Evolutionary conservation across 768 basidiomycete genomes (phyloP), one percentile per base, ranked within the genome.

Genomic region (Clitopilus passeckerianus): DNA sequence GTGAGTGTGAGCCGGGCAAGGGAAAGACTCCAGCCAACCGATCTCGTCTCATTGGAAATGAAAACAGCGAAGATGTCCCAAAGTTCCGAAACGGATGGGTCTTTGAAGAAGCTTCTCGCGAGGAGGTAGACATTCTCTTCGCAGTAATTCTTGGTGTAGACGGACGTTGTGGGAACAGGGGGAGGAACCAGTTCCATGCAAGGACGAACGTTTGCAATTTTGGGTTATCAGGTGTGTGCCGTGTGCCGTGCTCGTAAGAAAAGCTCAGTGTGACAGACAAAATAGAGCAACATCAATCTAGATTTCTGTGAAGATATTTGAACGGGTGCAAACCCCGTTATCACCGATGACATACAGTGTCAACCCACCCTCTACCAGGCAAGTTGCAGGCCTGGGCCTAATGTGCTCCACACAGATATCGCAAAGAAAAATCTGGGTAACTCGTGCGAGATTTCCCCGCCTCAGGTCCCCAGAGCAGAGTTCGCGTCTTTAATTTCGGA

Each of bases 101-200:
- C 61, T 30, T 66, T 57, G 10, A 71, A 60, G 64, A 89, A 82
- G 4, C 64, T 68, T 52, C 79, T 70, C 14, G 75, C 78, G 0
- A 91, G 76, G 43, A 86, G 71, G 62, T 88, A 90, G 34, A 89
- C 71, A 67, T 90, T 90, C 69, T 90, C 89, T 74, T 91, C 89
- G 71, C 87, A 90, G 60, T 84, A 90, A 64, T 74, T 81, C 3
- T 73, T 74, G 1, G 87, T 89, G 70, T 89, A 89, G 27, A 74
- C 60, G 60, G 68, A 68, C 58, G 75, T 65, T 34, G 65, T 59
- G 10, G 81, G 80, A n/a, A 80, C 57, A 14, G 64, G 37, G 50
- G 74, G 76, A 24, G 72, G 73, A 22, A 57, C 34, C 61, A 27
- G 37, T 1, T 20, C 15, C 46, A 23, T 33, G 37, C 16, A 22